Evolutionary conservation across 139 green algal genomes (phyloP).

Genomic region (Coelastrella sp.): DNA sequence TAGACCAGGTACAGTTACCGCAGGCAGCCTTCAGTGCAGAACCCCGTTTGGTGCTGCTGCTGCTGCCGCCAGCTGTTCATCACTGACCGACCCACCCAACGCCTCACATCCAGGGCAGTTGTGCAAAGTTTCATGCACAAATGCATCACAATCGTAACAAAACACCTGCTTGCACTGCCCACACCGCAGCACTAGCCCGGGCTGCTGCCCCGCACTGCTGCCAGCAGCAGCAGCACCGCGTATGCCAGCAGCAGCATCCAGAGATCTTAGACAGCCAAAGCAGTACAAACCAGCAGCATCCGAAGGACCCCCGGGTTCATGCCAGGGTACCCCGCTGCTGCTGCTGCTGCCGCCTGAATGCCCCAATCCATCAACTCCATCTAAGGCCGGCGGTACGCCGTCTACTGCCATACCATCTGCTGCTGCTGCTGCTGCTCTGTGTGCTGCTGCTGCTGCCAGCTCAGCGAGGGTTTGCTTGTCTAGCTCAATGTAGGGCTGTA

Average conservation of each 20-base stretch:
- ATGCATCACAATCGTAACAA: conserved; percentile 96
- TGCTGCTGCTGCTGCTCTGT: conserved; percentile 23
- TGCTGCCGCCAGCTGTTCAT: not conserved
- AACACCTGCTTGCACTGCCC: conserved; percentile 83
- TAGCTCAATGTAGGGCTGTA: conserved; percentile 84
- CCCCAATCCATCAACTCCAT: not conserved
- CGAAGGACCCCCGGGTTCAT: not conserved
- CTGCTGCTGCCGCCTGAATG: not conserved
- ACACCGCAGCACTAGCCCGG: conserved; percentile 76
- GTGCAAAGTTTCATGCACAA: conserved; percentile 94
- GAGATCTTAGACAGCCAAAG: conserved; percentile 68
- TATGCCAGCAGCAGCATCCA: conserved; percentile 25
- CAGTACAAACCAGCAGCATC: conserved; percentile 58
- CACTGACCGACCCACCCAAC: not conserved
- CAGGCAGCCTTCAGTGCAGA: not conserved
- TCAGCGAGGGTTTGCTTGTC: not conserved
- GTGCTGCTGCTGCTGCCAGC: conserved; percentile 5
- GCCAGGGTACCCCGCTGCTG: not conserved
- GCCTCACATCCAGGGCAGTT: conserved; percentile 95
- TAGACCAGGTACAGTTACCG: too few relatives aligned
- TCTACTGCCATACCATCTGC: not conserved
- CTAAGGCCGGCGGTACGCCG: not conserved
- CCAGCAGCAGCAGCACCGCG: conserved; percentile 16
- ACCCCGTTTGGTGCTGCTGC: not conserved
- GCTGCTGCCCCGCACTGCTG: not conserved